Evolutionary conservation across 345 rosid species (phyloP), one percentile per base, ranked within the genome.

Genomic region (Bruguiera parviflora): DNA sequence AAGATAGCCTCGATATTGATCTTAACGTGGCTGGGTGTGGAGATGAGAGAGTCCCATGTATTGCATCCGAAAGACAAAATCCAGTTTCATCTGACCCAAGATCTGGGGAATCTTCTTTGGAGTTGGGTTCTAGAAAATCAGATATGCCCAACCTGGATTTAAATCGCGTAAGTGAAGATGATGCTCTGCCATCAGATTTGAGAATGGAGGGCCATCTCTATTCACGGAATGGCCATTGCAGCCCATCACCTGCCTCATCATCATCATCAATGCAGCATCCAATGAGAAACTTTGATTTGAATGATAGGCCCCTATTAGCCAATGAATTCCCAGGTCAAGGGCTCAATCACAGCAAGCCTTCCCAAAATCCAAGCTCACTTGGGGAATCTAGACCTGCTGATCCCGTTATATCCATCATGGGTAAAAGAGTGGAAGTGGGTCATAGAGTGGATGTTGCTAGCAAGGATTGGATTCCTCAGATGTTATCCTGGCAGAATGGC

Each of bases 281-380:
- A 27, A 65, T 79, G 66, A 87, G 91, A 83, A 92, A 85, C 78
- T 83, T 95, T 65, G 97, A 95, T 86, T 84, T 95, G 87, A 95
- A 95, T 71, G 99, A 95, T 73, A 81, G 83, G 53, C 97, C 99
- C 7, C 71, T 68, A 59, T 71, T 75, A 67, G 82, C 73, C 39
- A 81, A 58, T 21, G 87, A 87, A 63, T 74, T 83, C 70, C 78
- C 79, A 27, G 91, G 88, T 64, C 90, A 78, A 63, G 89, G 81
- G 53, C 69, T 73, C 16, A 68, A 71, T 76, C 66, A 39, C 32
- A 72, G 81, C 64, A 79, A 53, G 62, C 51, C 78, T 65, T 77
- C 84, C 28, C 85, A 74, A 71, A 84, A 61, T 72, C 43, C 71
- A 39, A 61, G 62, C 53, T 63, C 78, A 10, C 79, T 75, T 77